A percentile compares a stretch with the other conserved stretches of the same genome.
Conservation (phyloP, 148 eudicot species). For the Amaranthus cruentus region DNA sequence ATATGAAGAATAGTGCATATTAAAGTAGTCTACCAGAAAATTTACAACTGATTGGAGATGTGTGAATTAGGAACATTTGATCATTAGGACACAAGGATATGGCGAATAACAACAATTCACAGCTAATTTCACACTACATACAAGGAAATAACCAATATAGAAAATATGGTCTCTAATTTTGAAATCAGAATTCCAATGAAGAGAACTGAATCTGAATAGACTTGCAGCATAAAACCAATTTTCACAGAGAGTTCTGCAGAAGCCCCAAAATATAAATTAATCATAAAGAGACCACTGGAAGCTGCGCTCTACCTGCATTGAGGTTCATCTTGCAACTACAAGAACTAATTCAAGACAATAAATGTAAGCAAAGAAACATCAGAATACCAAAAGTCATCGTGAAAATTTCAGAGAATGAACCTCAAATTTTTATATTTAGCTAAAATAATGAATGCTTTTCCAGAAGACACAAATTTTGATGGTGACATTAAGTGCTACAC, state of each 20-base stretch:
- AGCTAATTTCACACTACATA: neutral
- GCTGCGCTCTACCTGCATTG: neutral
- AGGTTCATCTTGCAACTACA: neutral
- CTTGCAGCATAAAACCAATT: neutral
- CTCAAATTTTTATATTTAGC: neutral
- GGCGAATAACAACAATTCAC: neutral
- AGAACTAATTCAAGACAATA: neutral
- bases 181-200: neutral
- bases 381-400: neutral
- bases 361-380: neutral
- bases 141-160: too few relatives aligned
- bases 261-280: neutral
- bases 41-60: neutral
- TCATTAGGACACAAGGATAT: neutral
- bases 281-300: neutral
- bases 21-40: neutral
- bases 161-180: neutral
- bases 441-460: neutral
- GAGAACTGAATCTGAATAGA: neutral
- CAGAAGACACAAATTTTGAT: neutral
- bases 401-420: constrained; percentile 1
- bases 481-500: neutral
- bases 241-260: neutral
- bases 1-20: neutral
- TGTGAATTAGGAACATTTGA: neutral